Conservation (phyloP, 768 basidiomycete species). For the Boletus tylopilopsis region DNA sequence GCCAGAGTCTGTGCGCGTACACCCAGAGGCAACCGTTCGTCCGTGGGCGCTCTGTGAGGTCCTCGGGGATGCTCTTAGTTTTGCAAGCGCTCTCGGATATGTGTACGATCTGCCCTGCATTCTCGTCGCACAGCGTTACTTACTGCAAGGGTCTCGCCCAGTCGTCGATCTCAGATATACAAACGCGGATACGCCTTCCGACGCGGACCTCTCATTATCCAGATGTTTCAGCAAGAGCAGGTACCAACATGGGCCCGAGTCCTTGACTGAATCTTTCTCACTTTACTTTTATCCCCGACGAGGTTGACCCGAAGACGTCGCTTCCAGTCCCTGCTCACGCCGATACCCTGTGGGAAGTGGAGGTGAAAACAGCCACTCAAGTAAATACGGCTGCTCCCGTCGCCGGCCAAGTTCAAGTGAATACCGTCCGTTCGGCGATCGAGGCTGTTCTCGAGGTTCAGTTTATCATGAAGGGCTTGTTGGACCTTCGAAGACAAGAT, state of each 20-base stretch:
- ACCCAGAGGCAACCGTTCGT: constrained; percentile 83
- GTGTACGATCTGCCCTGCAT: constrained; percentile 41
- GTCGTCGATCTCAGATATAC: constrained; percentile 72
- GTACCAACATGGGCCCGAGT: constrained; percentile 33
- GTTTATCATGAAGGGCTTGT: constrained; percentile 75
- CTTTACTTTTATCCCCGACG: constrained; percentile 2
- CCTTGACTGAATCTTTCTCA: not conserved
- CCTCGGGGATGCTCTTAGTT: constrained; percentile 73
- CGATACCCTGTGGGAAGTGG: constrained; percentile 84
- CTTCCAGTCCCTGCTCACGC: constrained; percentile 73
- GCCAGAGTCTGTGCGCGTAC: constrained; percentile 78
- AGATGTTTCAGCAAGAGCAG: constrained; percentile 86
- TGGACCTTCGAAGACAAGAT: constrained; percentile 75
- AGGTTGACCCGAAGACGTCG: constrained; percentile 75
- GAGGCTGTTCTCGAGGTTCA: constrained; percentile 81
- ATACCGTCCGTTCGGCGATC: constrained; percentile 64
- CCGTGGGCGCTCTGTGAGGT: constrained; percentile 82
- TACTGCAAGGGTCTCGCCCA: constrained; percentile 19
- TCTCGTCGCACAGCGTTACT: not conserved
- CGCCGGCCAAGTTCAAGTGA: constrained; percentile 47
- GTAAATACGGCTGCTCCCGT: constrained; percentile 56
- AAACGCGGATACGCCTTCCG: constrained; percentile 79
- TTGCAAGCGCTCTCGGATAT: constrained; percentile 78
- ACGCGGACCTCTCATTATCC: constrained; percentile 64
- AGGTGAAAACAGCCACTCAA: constrained; percentile 79